A percentile compares a stretch with the other conserved stretches of the same genome.
These are phyloP conservation scores for Aspergillus thermomutatus DNA, from an alignment of 2,329 filamentous ascomycete species.

Conservation along the genomic window DNA sequence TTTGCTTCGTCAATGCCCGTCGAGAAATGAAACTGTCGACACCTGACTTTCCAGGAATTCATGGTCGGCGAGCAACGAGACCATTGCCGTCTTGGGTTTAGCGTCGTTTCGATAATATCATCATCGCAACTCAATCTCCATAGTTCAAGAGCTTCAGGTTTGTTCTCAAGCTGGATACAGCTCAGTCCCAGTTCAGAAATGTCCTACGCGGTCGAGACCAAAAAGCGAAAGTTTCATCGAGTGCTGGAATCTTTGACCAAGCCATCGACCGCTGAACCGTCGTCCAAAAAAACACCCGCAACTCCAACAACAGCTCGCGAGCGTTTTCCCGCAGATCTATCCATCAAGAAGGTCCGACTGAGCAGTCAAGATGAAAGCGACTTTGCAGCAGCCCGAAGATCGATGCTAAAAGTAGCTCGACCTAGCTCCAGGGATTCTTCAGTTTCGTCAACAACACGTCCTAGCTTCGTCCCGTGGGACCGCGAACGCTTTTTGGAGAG, in stretches of 20 bases:
- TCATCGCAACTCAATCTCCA: slow-evolving; percentile 9
- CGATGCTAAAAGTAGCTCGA: slow-evolving; percentile 26
- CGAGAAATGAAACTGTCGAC: not conserved
- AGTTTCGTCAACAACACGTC: slow-evolving; percentile 37
- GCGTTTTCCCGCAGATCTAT: slow-evolving; percentile 23
- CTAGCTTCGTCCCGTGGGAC: slow-evolving; percentile 83
- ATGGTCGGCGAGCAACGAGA: not conserved
- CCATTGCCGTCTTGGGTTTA: slow-evolving; percentile 6
- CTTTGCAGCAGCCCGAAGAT: slow-evolving; percentile 21
- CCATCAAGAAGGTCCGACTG: slow-evolving; percentile 35
- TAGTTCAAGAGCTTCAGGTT: not conserved
- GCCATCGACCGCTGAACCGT: slow-evolving; percentile 20
- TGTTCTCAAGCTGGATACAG: not conserved
- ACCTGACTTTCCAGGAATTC: not conserved
- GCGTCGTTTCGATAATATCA: slow-evolving; percentile 13
- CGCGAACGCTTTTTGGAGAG: slow-evolving; percentile 76
- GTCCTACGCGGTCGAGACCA: slow-evolving; percentile 45
- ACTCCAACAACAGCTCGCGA: slow-evolving; percentile 21
- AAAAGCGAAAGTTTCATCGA: slow-evolving; percentile 48
- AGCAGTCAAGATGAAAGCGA: slow-evolving; percentile 19
- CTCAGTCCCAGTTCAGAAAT: slow-evolving; percentile 23
- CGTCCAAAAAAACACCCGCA: slow-evolving; percentile 17
- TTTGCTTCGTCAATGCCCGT: not conserved
- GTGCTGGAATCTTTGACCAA: slow-evolving; percentile 44
- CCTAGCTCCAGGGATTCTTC: slow-evolving; percentile 27